Percentiles rank a stretch among this genome's conserved stretches.
Evolutionary conservation across 179 eudicot species (phyloP).

Genomic region (Drosera spatulata): DNA sequence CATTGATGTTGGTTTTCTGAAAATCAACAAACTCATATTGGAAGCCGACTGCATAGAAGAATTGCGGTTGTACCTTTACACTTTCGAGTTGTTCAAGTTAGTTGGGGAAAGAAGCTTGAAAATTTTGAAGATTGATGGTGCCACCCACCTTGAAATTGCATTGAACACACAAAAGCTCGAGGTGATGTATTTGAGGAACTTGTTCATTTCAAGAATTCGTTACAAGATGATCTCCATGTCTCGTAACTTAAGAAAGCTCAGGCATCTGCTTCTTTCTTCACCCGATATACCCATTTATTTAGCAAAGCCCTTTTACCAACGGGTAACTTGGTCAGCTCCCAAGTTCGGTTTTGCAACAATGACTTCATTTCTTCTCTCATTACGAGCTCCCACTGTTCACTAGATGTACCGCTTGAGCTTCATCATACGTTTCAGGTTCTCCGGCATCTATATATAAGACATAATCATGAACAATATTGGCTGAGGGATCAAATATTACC

Average conservation of each 20-base stretch:
- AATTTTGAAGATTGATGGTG: conserved; percentile 33
- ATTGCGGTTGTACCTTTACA: conserved; percentile 41
- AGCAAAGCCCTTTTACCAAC: too few species aligned
- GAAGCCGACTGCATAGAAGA: conserved; percentile 44
- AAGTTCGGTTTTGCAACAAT: too few species aligned
- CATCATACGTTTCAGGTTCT: too few species aligned
- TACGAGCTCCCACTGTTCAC: too few species aligned
- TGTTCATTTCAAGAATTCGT: conserved; percentile 30
- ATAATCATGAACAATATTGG: too few species aligned
- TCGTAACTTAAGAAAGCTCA: conserved; percentile 28
- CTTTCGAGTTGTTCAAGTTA: conserved; percentile 31
- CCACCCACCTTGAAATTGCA: conserved; percentile 33
- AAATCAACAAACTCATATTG: conserved; percentile 41
- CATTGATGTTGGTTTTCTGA: conserved; percentile 37
- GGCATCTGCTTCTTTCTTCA: conserved; percentile 2
- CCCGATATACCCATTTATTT: too few species aligned
- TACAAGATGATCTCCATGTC: conserved; percentile 29
- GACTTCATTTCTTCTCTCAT: too few species aligned
- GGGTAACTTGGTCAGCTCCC: too few species aligned
- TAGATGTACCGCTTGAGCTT: too few species aligned
- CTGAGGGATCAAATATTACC: too few species aligned
- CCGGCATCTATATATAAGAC: too few species aligned
- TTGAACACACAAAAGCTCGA: conserved; percentile 29
- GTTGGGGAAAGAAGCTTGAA: conserved; percentile 29
- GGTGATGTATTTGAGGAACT: conserved; percentile 29